These are phyloP conservation scores for Streptanthus diversifolius DNA, from an alignment of 345 rosid species.

Conservation along the genomic window DNA sequence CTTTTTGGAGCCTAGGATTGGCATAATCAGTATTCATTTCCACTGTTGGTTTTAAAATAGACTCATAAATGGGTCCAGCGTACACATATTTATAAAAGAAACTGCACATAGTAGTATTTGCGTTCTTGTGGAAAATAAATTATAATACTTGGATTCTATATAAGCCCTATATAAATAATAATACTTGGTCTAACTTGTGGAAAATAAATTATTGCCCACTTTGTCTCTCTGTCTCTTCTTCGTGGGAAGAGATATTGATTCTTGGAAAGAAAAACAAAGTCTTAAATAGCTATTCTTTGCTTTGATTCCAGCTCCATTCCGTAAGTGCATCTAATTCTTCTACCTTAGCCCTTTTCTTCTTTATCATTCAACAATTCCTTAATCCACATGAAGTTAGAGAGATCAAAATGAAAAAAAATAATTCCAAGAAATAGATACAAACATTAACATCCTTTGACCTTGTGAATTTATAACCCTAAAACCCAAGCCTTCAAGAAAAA, in stretches of 20 bases:
- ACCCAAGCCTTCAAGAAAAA: not conserved
- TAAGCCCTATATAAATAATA: conserved; percentile 27
- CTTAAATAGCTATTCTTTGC: conserved; percentile 19
- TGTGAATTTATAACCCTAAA: conserved; percentile 28
- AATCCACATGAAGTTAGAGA: not conserved
- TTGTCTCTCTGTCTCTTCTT: conserved; percentile 16
- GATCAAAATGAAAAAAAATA: not conserved
- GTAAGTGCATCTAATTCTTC: conserved; percentile 56
- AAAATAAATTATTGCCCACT: conserved; percentile 20
- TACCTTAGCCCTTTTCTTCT: conserved; percentile 14
- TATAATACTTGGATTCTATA: conserved; percentile 29
- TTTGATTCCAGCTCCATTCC: conserved; percentile 45
- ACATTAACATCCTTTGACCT: conserved; percentile 38
- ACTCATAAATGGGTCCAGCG: conserved; percentile 29
- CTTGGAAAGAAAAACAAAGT: conserved; percentile 20
- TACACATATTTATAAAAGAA: not conserved
- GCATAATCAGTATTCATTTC: conserved; percentile 12
- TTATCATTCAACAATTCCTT: conserved; percentile 6
- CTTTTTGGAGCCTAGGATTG: conserved; percentile 8
- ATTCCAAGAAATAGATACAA: not conserved
- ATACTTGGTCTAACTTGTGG: conserved; percentile 24
- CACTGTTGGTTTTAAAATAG: conserved; percentile 16
- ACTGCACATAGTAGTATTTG: conserved; percentile 12
- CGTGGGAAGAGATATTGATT: conserved; percentile 24
- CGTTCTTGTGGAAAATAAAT: conserved; percentile 29